Evolutionary conservation across 2,329 filamentous ascomycete species (phyloP).

Genomic region (Aspergillus jensenii): DNA sequence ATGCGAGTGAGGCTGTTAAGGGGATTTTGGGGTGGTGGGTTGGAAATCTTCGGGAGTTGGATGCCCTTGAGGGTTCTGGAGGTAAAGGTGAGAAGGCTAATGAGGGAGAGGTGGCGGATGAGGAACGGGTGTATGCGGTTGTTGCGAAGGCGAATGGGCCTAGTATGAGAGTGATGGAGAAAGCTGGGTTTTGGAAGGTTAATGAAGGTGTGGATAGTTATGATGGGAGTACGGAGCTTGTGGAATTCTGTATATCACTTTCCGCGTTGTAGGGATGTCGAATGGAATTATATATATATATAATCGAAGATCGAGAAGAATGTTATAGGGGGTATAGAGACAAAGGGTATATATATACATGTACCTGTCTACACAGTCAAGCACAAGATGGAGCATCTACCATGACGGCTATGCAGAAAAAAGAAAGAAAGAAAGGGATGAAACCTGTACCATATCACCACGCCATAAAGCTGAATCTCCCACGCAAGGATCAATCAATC

Average conservation of each 20-base stretch:
- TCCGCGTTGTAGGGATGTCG: not conserved
- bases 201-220: slow-evolving; percentile 8
- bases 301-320: not conserved
- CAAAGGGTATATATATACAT: slow-evolving; percentile 10
- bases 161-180: slow-evolving; percentile 57
- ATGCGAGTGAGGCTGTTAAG: slow-evolving; percentile 57
- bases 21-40: slow-evolving; percentile 51
- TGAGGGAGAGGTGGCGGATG: slow-evolving; percentile 29
- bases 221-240: slow-evolving; percentile 6
- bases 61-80: not conserved
- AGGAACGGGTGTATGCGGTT: slow-evolving; percentile 43
- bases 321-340: not conserved
- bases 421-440: slow-evolving; percentile 1
- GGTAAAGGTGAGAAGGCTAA: not conserved
- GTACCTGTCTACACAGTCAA: slow-evolving; percentile 1
- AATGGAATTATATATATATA: not conserved
- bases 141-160: slow-evolving; percentile 51
- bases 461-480: slow-evolving; percentile 22
- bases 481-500: slow-evolving; percentile 12
- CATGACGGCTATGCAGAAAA: slow-evolving; percentile 21
- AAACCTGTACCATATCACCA: slow-evolving; percentile 25
- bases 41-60: not conserved
- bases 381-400: not conserved
- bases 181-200: slow-evolving; percentile 33
- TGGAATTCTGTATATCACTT: not conserved